Percentiles rank a stretch among this genome's conserved stretches.
Conservation (phyloP, 495 filamentous ascomycete genomes). For the Hypoxylon lenormandii region DNA sequence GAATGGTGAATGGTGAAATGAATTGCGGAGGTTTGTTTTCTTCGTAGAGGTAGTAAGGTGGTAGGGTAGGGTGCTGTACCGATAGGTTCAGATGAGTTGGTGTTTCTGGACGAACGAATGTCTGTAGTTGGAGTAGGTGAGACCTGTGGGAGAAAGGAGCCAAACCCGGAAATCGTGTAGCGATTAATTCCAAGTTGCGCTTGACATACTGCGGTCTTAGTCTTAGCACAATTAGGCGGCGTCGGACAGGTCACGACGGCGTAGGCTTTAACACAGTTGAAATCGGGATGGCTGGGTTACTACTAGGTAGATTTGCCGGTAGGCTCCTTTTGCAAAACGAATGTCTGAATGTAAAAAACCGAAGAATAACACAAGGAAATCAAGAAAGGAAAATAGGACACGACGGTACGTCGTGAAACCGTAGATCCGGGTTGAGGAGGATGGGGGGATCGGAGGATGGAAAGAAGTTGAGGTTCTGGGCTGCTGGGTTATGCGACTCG, state of each 20-base stretch:
- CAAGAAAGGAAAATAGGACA: conserved; percentile 41
- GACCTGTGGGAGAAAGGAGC: conserved; percentile 27
- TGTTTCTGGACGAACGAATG: conserved; percentile 49
- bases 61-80: conserved; percentile 17
- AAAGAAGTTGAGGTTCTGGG: conserved; percentile 35
- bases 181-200: conserved; percentile 31
- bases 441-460: conserved; percentile 12
- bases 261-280: conserved; percentile 21
- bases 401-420: conserved; percentile 43
- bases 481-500: conserved; percentile 37
- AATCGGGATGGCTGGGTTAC: conserved; percentile 33
- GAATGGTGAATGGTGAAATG: conserved; percentile 25
- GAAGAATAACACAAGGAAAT: conserved; percentile 40
- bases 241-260: conserved; percentile 26
- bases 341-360: conserved; percentile 31
- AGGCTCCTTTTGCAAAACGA: conserved; percentile 17
- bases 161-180: conserved; percentile 33
- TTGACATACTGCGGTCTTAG: conserved; percentile 39
- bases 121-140: conserved; percentile 51
- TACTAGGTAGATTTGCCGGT: conserved; percentile 1
- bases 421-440: conserved; percentile 33
- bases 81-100: conserved; percentile 37
- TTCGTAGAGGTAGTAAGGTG: conserved; percentile 3
- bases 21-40: conserved; percentile 14
- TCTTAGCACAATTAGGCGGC: conserved; percentile 13